These are phyloP conservation scores for Evansstolkia leycettana DNA, from an alignment of 495 filamentous ascomycete genomes.

Conservation along the genomic window DNA sequence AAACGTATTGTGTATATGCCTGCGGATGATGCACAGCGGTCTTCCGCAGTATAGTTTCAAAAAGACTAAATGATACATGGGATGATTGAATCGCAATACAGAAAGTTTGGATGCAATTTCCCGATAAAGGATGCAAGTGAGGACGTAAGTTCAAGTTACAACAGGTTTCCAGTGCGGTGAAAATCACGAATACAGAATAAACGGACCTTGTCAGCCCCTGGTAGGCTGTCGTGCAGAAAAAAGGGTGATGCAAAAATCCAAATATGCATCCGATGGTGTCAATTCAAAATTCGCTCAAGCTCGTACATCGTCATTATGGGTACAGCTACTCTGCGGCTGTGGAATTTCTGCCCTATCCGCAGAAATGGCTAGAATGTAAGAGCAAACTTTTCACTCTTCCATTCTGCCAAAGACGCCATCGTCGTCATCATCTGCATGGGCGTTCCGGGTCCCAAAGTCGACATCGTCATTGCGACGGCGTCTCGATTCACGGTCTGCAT, in stretches of 20 bases:
- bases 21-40: no score
- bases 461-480: constrained; percentile 58
- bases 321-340: neutral
- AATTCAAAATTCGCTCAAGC: constrained; percentile 3
- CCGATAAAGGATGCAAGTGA: no score
- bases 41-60: no score
- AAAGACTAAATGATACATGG: neutral
- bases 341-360: neutral
- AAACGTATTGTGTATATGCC: no score
- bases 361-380: neutral
- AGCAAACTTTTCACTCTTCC: constrained; percentile 56
- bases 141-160: no score
- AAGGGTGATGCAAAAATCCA: neutral
- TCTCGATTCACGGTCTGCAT: constrained; percentile 32
- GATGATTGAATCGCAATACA: neutral
- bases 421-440: constrained; percentile 76
- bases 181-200: neutral
- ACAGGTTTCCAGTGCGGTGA: no score
- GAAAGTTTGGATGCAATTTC: no score
- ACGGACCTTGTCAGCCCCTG: neutral
- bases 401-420: constrained; percentile 92
- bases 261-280: neutral
- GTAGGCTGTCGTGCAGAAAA: neutral
- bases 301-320: constrained; percentile 1
- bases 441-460: constrained; percentile 54